Evolutionary conservation across 345 rosid species (phyloP).

Genomic region (Lenwebbia sp.): DNA sequence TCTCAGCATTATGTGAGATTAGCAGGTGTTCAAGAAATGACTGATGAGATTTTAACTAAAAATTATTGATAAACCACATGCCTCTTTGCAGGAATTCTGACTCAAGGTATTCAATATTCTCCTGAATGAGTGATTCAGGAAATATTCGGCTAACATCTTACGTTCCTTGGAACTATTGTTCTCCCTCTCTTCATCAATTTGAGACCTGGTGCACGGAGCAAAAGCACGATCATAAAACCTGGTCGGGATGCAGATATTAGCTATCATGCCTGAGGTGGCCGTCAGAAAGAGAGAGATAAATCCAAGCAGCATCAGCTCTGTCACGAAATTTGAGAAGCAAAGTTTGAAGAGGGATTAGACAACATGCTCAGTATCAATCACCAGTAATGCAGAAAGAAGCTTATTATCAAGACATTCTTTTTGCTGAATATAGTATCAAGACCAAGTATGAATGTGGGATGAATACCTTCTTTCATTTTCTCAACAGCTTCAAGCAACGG

Average conservation of each 20-base stretch:
- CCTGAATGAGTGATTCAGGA: constrained; percentile 23
- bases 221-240: constrained; percentile 66
- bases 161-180: constrained; percentile 35
- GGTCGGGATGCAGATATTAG: constrained; percentile 80
- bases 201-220: constrained; percentile 66
- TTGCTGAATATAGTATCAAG: background rate
- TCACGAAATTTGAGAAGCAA: constrained; percentile 3
- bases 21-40: background rate
- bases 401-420: background rate
- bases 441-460: background rate
- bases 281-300: constrained; percentile 91
- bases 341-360: background rate
- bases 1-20: background rate
- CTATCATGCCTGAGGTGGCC: constrained; percentile 71
- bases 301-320: constrained; percentile 98
- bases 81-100: constrained; percentile 66
- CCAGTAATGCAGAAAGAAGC: background rate
- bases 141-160: constrained; percentile 26
- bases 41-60: background rate
- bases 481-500: constrained; percentile 79
- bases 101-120: constrained; percentile 41
- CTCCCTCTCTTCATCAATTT: constrained; percentile 42
- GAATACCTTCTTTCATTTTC: constrained; percentile 91
- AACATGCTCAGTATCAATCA: background rate
- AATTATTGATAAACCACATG: constrained; percentile 8